Conservation (phyloP, 139 green algal species). For the Chlamydomonas schloesseri region DNA sequence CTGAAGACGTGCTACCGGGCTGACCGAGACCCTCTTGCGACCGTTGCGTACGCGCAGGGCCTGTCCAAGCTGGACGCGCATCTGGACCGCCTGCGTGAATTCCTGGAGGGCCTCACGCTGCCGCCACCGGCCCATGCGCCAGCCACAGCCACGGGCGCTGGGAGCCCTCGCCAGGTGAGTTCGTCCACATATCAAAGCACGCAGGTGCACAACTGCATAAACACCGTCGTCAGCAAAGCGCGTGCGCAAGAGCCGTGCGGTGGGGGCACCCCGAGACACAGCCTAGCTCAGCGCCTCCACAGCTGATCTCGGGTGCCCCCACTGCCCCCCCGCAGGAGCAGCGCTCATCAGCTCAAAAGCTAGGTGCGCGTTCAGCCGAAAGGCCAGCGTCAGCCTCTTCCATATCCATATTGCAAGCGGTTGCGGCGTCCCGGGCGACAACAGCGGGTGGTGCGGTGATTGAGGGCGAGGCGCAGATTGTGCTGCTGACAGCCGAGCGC, state of each 20-base stretch:
- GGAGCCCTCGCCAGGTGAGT: slow-evolving; percentile 9
- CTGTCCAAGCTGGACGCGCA: slow-evolving; percentile 24
- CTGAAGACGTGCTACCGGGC: no score
- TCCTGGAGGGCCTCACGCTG: slow-evolving; percentile 23
- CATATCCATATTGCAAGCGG: neutral
- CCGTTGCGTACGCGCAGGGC: neutral
- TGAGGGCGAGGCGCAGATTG: neutral
- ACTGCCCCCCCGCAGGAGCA: slow-evolving; percentile 30
- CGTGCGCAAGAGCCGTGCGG: neutral
- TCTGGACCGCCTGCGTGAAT: slow-evolving; percentile 1
- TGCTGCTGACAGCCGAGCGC: neutral
- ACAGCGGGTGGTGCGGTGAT: neutral
- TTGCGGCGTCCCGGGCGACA: neutral
- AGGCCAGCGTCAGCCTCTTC: neutral
- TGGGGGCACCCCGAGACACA: slow-evolving; percentile 21
- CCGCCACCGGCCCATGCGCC: neutral
- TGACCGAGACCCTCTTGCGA: no score
- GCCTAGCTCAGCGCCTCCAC: neutral
- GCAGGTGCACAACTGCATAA: no score
- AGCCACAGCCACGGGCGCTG: neutral
- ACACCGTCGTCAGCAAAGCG: neutral
- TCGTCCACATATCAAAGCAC: no score
- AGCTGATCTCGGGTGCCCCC: slow-evolving; percentile 35
- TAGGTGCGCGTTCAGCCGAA: neutral
- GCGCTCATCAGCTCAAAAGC: neutral